Base-by-base conservation (phyloP, 108 stramenopile species). In the Nitzschia inconspicua region DNA sequence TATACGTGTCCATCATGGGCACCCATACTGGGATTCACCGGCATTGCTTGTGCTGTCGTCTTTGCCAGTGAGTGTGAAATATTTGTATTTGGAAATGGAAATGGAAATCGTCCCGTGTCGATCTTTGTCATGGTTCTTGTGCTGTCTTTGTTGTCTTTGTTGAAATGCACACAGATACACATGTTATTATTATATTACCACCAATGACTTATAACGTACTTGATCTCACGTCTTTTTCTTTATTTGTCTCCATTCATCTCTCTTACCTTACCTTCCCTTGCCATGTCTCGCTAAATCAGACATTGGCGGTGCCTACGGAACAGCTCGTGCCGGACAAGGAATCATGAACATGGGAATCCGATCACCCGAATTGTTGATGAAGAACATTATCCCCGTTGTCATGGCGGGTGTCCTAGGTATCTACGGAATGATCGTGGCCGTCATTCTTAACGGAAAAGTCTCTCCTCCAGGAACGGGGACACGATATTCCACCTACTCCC, bases 291-390 rank as follows among this genome's bases (percentile, higher is more conserved):
- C 14, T 22, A 28, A 31, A 6, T 10, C 42, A 82, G 81, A 99
- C 84, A 84, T 99, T 65, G 98, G 98, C 32, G 94, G 96, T 30
- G 98, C 98, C 3, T 98, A 96, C 70, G 97, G 98, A 56, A 99
- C 98, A 9, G 95, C 95, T 31, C 93, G 95, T 39, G 85, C 85
- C 7, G 85, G 85, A 52, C 71, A 72, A 51, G 85, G 85, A 31
- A 80, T 86, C 31, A 83, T 83, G 81, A 73, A 81, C 19, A 83
- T 86, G 85, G 85, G 85, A 32, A 68, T 86, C 35, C 66, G 76
- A 66, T 82, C 78, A 28, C 80, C 84, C 8, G 80, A 86, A 47
- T 37, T 79, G 16, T 49, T 86, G 24, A 86, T 86, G 81, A 82
- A 77, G 53, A 86, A 86, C 53, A 86, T 86, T 49, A 83, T 86